phyloP scores from a whole-genome alignment of 148 eudicot species.

The Pouteria glomerata region DNA sequence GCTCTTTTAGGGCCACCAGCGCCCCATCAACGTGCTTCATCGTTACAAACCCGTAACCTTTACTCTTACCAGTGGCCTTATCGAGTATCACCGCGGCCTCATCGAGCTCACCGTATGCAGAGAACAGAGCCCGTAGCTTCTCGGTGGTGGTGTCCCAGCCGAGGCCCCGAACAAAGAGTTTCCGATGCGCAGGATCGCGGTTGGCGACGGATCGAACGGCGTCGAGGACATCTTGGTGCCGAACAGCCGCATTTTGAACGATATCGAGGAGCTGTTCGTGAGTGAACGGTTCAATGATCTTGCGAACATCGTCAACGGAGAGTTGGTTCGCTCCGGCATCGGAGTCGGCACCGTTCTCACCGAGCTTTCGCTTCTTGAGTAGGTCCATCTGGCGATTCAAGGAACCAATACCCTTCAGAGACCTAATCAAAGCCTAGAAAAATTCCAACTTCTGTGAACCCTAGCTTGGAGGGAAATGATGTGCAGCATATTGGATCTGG shows the following conservation, averaged over 20 bases:
- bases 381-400: constrained; percentile 42
- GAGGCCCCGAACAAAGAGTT: constrained; percentile 71
- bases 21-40: constrained; percentile 68
- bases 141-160: constrained; percentile 77
- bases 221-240: constrained; percentile 55
- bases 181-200: constrained; percentile 51
- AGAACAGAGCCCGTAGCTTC: constrained; percentile 35
- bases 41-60: constrained; percentile 69
- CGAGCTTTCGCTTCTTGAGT: constrained; percentile 74
- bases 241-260: constrained; percentile 36
- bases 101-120: constrained; percentile 52
- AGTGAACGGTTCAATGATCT: constrained; percentile 55
- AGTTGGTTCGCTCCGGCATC: constrained; percentile 15
- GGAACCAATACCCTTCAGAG: too few relatives aligned
- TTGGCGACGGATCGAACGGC: constrained; percentile 63
- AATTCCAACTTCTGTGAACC: background rate
- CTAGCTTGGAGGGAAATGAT: background rate
- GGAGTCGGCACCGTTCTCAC: constrained; percentile 45
- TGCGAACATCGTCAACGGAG: constrained; percentile 45
- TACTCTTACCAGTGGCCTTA: constrained; percentile 51
- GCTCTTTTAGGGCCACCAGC: constrained; percentile 56
- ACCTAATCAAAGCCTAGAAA: too few relatives aligned
- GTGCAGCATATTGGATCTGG: too few relatives aligned
- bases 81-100: constrained; percentile 75
- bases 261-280: constrained; percentile 59